Base-by-base conservation (phyloP, 192 early-diverging fungal genomes). In the Entophlyctis luteolus region DNA sequence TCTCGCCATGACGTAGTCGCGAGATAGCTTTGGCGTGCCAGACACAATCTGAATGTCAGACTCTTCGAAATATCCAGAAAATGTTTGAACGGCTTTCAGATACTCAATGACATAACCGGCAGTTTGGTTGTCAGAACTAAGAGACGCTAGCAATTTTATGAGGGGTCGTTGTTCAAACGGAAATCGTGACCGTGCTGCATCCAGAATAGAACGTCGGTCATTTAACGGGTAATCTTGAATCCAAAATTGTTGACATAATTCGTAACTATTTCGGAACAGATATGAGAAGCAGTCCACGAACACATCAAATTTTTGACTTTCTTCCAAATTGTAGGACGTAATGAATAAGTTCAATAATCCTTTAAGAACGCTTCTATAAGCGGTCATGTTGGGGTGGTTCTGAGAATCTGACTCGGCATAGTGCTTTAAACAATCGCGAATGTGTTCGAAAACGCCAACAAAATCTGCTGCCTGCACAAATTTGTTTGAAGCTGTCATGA, bases 331-430 rank as follows among this genome's bases (percentile, higher is more conserved):
- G 46, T 63, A 60, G 39, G 48, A 45, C 8, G 16, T 8, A 16
- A 52, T 48, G 31, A 79, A 67, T 4, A 79, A 59, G 16, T 32
- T 68, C 25, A 79, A 31, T 2, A 81, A 45, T 22, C 70, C 77
- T 56, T 81, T 81, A 31, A 79, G 37, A 25, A 81, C 58, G 45
- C 80, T 77, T 38, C 63, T 67, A 53, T 77, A 79, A 22, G 54
- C 70, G 6, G 74, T 18, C 3, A 63, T 65, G 14, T 68, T 66
- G 47, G 50, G 49, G 35, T 71, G 60, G 35, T 76, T 55, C 5
- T 42, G 35, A 0, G 35, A 56, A 46, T 67, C 48, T 10, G 45
- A 12, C 14, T 45, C 27, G 16, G 59, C 23, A 56, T 54, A 55
- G 4, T 34, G 22, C 32, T 65, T 36, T 14, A 57, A 42, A 28